Evolutionary conservation across 2,329 filamentous ascomycete species (phyloP).

Genomic region (Penicillium sp.): DNA sequence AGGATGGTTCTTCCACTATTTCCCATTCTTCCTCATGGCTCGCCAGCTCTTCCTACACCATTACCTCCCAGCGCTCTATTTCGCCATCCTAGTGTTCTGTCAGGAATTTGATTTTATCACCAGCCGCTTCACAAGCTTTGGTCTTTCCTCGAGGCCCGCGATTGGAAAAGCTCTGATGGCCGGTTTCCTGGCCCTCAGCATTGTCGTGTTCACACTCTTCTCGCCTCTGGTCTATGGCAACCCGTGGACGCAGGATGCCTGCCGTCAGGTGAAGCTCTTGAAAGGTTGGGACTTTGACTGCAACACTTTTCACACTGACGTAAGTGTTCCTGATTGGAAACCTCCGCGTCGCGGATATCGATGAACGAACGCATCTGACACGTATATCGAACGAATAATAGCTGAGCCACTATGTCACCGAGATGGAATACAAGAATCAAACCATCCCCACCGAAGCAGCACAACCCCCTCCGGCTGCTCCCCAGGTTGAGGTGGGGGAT

Average conservation of each 20-base stretch:
- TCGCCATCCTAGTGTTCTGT: conserved; percentile 81
- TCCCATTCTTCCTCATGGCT: conserved; percentile 97
- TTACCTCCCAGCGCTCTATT: conserved; percentile 96
- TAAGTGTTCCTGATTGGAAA: conserved; percentile 54
- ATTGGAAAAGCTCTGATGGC: conserved; percentile 70
- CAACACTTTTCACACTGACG: conserved; percentile 80
- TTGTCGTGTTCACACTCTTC: conserved; percentile 75
- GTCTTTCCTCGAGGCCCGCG: conserved; percentile 62
- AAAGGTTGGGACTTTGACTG: conserved; percentile 96
- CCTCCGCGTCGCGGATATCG: conserved; percentile 28
- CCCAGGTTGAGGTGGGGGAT: conserved; percentile 21
- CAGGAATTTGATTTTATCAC: conserved; percentile 84
- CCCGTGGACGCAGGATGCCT: conserved; percentile 83
- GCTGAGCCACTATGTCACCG: conserved; percentile 38
- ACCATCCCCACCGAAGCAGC: conserved; percentile 23
- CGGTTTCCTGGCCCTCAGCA: conserved; percentile 65
- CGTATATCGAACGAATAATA: conserved; percentile 19
- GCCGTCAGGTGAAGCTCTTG: conserved; percentile 80
- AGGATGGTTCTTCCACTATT: conserved; percentile 97
- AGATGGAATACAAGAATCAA: conserved; percentile 8
- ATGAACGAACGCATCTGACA: conserved; percentile 25
- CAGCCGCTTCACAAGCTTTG: conserved; percentile 62
- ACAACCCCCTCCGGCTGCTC: conserved; percentile 8
- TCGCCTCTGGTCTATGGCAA: conserved; percentile 90
- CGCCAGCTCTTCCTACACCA: conserved; percentile 97